A percentile compares a stretch with the other conserved stretches of the same genome.
phyloP scores from a whole-genome alignment of 768 basidiomycete species.

The Mycena albidolilacea region DNA sequence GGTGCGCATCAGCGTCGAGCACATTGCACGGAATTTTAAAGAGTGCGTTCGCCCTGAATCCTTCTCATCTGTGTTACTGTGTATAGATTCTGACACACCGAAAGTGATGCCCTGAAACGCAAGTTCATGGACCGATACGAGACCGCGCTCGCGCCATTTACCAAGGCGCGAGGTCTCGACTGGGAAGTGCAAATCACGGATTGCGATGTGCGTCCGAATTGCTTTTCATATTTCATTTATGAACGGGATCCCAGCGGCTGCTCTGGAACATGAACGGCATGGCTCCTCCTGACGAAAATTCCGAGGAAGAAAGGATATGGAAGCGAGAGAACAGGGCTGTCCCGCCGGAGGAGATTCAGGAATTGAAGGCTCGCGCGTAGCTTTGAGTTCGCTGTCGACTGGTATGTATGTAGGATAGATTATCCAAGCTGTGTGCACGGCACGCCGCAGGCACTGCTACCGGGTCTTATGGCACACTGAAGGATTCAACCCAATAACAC shows the following conservation, averaged over 20 bases:
- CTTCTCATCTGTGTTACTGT: background rate
- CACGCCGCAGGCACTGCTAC: no score
- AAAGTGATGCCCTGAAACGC: slow-evolving; percentile 28
- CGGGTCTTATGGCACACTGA: no score
- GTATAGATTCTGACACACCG: background rate
- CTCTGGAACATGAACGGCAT: slow-evolving; percentile 36
- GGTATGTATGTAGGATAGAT: no score
- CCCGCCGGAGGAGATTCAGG: slow-evolving; percentile 15
- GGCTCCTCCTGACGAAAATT: slow-evolving; percentile 24
- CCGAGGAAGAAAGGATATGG: slow-evolving; percentile 36
- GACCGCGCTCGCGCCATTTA: slow-evolving; percentile 33
- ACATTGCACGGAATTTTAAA: slow-evolving; percentile 36
- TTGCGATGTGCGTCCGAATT: slow-evolving; percentile 23
- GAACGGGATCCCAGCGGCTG: slow-evolving; percentile 1
- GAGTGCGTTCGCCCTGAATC: slow-evolving; percentile 11
- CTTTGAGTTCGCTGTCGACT: no score
- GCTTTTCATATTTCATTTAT: background rate
- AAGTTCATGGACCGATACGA: slow-evolving; percentile 36
- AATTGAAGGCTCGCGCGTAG: background rate
- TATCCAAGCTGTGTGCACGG: no score
- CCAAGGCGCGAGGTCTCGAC: slow-evolving; percentile 3
- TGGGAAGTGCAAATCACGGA: slow-evolving; percentile 39
- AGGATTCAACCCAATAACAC: no score
- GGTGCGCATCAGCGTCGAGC: slow-evolving; percentile 40
- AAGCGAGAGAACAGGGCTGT: slow-evolving; percentile 32